Base-by-base conservation (phyloP, 768 basidiomycete species). In the Phanerochaete carnosa region DNA sequence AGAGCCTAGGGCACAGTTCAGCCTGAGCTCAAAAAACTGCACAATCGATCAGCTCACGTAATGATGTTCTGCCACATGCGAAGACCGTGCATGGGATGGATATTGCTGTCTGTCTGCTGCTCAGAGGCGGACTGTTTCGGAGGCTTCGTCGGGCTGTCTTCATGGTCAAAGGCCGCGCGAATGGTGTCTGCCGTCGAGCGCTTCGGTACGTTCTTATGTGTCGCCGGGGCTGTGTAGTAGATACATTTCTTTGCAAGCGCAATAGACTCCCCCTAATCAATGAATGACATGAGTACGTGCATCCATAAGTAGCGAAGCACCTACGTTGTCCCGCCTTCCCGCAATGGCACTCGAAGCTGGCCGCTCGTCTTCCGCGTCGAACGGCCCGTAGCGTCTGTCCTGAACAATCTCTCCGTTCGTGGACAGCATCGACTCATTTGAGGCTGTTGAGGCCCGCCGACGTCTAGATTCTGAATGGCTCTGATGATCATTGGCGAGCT, bases 321-420 rank as follows among this genome's bases (percentile, higher is more conserved):
- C 56, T 57, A 81, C 86, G 30, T 88, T 90, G 65, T 94, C 89
- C 46, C 82, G 75, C 45, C 90, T 76, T 12, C 80, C 84, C 8
- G 86, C 89, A 57, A 93, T 89, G 2, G 88, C 87, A 37, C 80
- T 84, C 2, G 88, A 82, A 9, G 91, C 89, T 0, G 90, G 90
- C 2, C 70, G 73, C 74, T 94, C 92, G 5, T 82, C 82, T 15
- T 80, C 81, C 28, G 92, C 69, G 67, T 86, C 84, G 30, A 86
- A 68, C 1, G 84, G 84, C 0, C 70, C 71, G 66, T 67, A 72
- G 0, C 69, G 69, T 37, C 67, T 62, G 1, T 69, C 62, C 3
- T 51, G 13, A 22, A 66, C 54, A 22, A 68, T 64, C 28, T 62
- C 64, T 1, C 69, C 69, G n/a, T n/a, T n/a, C 13, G 63, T 49